A percentile compares a stretch with the other conserved stretches of the same genome.
Conservation (phyloP, 106 monocot species). For the Phalaenopsis aphrodite region DNA sequence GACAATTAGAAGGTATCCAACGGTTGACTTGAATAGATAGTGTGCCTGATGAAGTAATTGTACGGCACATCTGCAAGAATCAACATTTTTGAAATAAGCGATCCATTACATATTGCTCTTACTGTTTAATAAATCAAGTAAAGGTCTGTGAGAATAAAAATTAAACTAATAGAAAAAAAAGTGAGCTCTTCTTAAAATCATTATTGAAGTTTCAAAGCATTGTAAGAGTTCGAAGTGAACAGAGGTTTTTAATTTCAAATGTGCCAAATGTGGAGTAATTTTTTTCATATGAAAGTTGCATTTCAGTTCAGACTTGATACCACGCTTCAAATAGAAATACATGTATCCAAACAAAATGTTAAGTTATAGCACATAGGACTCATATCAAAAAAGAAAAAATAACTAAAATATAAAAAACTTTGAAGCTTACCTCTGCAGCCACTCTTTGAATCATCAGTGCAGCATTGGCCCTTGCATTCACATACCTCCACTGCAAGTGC, state of each 20-base stretch:
- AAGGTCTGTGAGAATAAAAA: neutral
- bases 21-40: neutral
- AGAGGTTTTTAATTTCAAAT: neutral
- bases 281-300: too few relatives aligned
- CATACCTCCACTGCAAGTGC: constrained; percentile 37
- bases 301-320: neutral
- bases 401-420: neutral
- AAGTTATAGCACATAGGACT: neutral
- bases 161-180: neutral
- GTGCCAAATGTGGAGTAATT: neutral
- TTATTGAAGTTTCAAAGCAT: neutral
- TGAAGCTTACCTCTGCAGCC: constrained; percentile 27
- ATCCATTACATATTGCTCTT: neutral
- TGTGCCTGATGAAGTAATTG: neutral
- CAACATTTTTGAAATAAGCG: neutral
- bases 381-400: neutral
- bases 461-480: constrained; percentile 28
- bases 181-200: neutral
- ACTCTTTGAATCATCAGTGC: constrained; percentile 16
- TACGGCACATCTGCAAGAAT: neutral
- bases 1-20: neutral
- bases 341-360: neutral
- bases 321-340: neutral
- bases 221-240: neutral
- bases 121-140: neutral